Base-by-base conservation (phyloP, 1,284 basidiomycete species). In the Entoloma clypeatum region DNA sequence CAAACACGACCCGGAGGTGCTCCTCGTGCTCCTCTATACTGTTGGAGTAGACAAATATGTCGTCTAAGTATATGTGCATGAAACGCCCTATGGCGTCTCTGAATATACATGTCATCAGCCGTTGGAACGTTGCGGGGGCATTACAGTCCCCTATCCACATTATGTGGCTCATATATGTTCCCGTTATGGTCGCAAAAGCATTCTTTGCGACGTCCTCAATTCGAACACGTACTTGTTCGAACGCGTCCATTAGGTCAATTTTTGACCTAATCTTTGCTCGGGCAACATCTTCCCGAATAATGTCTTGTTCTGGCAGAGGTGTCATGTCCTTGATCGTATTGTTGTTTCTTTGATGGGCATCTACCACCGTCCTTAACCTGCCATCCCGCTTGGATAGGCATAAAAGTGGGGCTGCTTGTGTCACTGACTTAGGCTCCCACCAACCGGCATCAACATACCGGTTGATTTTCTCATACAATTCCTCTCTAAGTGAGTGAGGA, bases 271-370 rank as follows among this genome's bases (percentile, higher is more conserved):
- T 57, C 27, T 49, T 51, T 7, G 52, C 54, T 16, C 47, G 26
- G 0, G 58, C 54, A 1, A 66, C 57, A 34, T 62, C 57, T 26
- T 55, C 43, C 0, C 57, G 40, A 5, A 69, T 67, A 0, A 53
- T 40, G 7, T 67, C 60, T 18, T 64, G 62, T 35, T 67, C 63
- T 1, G 65, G 67, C 31, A 70, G 45, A 2, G 64, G 68, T 0
- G 62, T 65, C 0, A 65, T 54, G 38, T 60, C 55, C 33, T 69
- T 67, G 0, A 59, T 17, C 0, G 63, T 68, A 39, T 70, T 70
- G 0, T 61, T 52, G 37, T 70, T 69, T 1, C 54, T 35, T 29
- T 64, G 52, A 1, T 57, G 47, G 2, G 52, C 52, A 38, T 67
- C 63, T 3, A 67, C 45, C 0, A 63, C 64, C 0, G 65, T 69